Conservation (phyloP, 2,329 filamentous ascomycete genomes). For the Aschersonia sp. region DNA sequence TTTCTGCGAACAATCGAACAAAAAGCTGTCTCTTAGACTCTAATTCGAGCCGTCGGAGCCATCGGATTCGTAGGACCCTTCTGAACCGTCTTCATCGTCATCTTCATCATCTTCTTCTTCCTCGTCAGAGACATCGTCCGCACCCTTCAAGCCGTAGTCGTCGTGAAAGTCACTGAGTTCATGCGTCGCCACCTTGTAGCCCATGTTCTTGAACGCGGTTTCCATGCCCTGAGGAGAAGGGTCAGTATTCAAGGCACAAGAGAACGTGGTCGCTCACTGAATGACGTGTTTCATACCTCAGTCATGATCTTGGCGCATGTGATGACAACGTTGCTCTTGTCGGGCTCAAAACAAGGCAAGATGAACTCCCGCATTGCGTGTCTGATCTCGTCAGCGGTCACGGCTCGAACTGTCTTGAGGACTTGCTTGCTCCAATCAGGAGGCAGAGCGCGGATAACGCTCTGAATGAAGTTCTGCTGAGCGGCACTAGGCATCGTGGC, state of each 20-base stretch:
- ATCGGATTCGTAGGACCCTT: slow-evolving; percentile 2
- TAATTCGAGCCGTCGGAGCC: background rate
- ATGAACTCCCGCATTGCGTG: slow-evolving; percentile 60
- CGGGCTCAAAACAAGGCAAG: slow-evolving; percentile 65
- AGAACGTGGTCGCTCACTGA: background rate
- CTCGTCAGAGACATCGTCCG: slow-evolving; percentile 42
- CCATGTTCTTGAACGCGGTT: slow-evolving; percentile 57
- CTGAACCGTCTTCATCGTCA: slow-evolving; percentile 9
- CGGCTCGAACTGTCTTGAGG: slow-evolving; percentile 61
- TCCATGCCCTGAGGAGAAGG: slow-evolving; percentile 36
- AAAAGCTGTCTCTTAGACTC: background rate
- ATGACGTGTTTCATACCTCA: slow-evolving; percentile 45
- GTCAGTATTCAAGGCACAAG: slow-evolving; percentile 26
- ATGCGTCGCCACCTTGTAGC: slow-evolving; percentile 66
- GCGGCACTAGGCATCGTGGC: slow-evolving; percentile 73
- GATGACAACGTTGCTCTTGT: slow-evolving; percentile 71
- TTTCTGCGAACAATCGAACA: too few relatives aligned
- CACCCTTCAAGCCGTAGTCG: slow-evolving; percentile 68
- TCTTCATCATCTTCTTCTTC: slow-evolving; percentile 21
- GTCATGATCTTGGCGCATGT: slow-evolving; percentile 78
- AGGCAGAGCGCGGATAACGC: slow-evolving; percentile 63
- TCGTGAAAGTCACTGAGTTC: slow-evolving; percentile 72
- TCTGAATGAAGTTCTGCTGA: slow-evolving; percentile 66
- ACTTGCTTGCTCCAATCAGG: slow-evolving; percentile 67
- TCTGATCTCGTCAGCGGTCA: slow-evolving; percentile 65